Base-by-base conservation (phyloP, 805 yeast species). In the Zygosaccharomyces kombuchaensis region DNA sequence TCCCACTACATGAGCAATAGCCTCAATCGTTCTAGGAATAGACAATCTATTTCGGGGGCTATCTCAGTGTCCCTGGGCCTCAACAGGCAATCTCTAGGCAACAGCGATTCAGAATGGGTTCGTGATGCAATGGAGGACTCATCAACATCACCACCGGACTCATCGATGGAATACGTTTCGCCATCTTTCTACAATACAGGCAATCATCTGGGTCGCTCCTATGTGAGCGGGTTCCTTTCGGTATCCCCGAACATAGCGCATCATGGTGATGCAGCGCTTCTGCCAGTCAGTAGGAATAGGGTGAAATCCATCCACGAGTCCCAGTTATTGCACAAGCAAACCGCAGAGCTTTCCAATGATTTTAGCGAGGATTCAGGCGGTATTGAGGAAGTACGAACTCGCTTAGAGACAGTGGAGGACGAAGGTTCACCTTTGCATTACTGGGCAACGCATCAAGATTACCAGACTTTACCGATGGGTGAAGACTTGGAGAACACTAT, bases 341-440 rank as follows among this genome's bases (percentile, higher is more conserved):
- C 70, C 1, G 69, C 67, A 0, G 59, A 56, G n/a, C 49, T 66
- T 9, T 58, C 67, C 16, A 55, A 59, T 39, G 57, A 55, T 22
- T 64, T 64, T 27, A 54, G 56, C 31, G 55, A 48, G 9, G 52
- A 54, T 17, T 27, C 37, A 4, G 41, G 19, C 14, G 34, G 34
- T 12, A 38, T 38, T 9, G 41, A 38, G 26, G 41, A 38, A 27
- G 34, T 26, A 16, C 34, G 34, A 27, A 38, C 14, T 27, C 34
- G 25, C 27, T 36, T 10, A 9, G 34, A 38, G 19, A 23, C 34
- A 9, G 31, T 12, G 12, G 41, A 38, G 10, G 34, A 38, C 14
- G 41, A 38, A 27, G 27, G 27, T 12, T 38, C 41, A 9, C 22
- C 34, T 16, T 38, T 38, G 22, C 41, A 27, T 32, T 22, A 27